Base-by-base conservation (phyloP, 164 flowering plant species). In the Tetrastigma voinierianum region DNA sequence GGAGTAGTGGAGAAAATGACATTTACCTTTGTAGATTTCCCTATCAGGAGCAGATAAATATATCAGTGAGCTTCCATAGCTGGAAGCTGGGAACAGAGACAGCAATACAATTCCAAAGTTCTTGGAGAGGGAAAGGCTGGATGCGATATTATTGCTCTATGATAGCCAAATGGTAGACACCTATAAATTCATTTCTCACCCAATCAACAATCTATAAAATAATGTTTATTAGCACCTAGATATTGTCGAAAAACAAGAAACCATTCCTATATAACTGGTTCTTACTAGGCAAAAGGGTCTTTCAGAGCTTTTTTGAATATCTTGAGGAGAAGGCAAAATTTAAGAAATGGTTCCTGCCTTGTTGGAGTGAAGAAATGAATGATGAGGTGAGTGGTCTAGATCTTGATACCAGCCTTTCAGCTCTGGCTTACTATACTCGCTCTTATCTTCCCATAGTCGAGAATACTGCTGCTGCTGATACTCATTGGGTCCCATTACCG, bases 291-390 rank as follows among this genome's bases (percentile, higher is more conserved):
- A 20, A 25, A 51, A n/a, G 60, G 70, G 13, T 78, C 70, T 74
- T 77, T 74, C 78, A 71, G 69, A 10, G 78, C 67, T 56, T 61
- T 51, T 18, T 72, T 64, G 72, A 67, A 68, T 46, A 64, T 67
- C 59, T 56, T 11, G 23, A 59, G 23, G 62, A 19, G 11, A 47
- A 54, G 20, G 45, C 54, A 49, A 52, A 3, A 67, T 15, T 7
- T 19, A 0, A 47, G 57, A 53, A 23, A 75, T 76, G 79, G 67
- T 23, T 44, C 17, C 18, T 46, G 2, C 12, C 17, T 21, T 32
- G 15, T 43, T 48, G 16, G n/a, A 48, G 57, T 25, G 70, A 53
- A 9, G 72, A 76, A 47, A 48, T 7, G 12, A 44, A 19, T 47
- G 47, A 61, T 45, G 68, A 55, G 49, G 23, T 56, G 52, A 66